Base-by-base conservation (phyloP, 176 grass and related monocot genomes). In the sorghum (Sorghum bicolor) region DNA sequence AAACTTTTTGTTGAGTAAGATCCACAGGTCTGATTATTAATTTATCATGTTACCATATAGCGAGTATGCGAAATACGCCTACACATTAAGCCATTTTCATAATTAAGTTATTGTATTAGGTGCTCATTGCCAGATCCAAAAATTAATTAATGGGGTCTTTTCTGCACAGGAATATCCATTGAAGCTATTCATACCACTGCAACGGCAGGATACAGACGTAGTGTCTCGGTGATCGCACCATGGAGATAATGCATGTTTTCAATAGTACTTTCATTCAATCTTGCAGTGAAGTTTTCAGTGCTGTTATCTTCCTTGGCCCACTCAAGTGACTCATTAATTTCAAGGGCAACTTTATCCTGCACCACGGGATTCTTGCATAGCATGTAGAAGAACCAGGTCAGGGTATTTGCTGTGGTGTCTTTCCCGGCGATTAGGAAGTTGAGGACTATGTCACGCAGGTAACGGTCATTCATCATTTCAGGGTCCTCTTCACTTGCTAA, bases 341-440 rank as follows among this genome's bases (percentile, higher is more conserved):
- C 91, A 31, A 44, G 62, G 63, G 79, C 81, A 34, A 91, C 16
- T 76, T 89, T 93, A 11, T 93, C 87, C 72, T 93, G 87, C 67
- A 91, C 32, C 15, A 75, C 33, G 4, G 89, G 87, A 77, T 93
- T 88, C 77, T 91, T 91, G 73, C 94, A 93, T 7, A 97, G 38
- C 89, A 97, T 87, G 62, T 89, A 97, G 25, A 97, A 81, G 80
- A 97, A 84, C 94, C 91, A 97, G 15, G 94, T 83, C 4, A 96
- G 94, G 10, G 88, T 91, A 44, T 78, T 82, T 10, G 68, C 89
- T 0, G 91, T 91, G n/a, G 88, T 93, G 73, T 96, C 94, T 87
- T 81, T 93, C 19, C 94, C 91, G 0, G 94, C 94, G 1, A 93
- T 83, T 13, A 93, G 53, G 77, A 96, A 91, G 73, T 80, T 96